These are phyloP conservation scores for Neospora caninum DNA, from an alignment of 169 alveolate genomes.

Conservation along the genomic window DNA sequence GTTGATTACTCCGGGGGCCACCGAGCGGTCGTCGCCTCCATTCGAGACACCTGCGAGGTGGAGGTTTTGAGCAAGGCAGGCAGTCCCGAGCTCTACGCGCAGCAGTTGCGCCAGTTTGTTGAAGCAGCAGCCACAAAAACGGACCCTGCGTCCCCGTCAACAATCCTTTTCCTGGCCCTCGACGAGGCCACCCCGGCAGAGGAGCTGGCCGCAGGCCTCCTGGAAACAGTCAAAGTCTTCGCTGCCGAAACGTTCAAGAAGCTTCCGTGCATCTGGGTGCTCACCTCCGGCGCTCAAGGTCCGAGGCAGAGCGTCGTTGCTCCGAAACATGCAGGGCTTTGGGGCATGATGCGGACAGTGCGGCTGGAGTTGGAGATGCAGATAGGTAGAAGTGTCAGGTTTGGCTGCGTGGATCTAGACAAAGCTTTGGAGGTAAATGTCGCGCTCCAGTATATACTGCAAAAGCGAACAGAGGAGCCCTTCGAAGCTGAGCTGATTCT, in stretches of 20 bases:
- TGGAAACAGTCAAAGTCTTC: constrained; percentile 27
- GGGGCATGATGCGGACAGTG: constrained; percentile 71
- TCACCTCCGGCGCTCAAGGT: constrained; percentile 49
- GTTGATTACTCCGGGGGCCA: neutral
- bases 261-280: constrained; percentile 14
- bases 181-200: neutral
- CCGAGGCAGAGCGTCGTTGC: neutral
- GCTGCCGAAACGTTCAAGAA: neutral
- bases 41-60: neutral
- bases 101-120: constrained; percentile 5
- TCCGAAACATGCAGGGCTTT: constrained; percentile 69
- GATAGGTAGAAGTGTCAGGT: neutral
- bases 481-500: constrained; percentile 43
- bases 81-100: neutral
- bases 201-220: constrained; percentile 20
- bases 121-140: neutral
- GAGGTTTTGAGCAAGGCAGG: constrained; percentile 9
- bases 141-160: neutral
- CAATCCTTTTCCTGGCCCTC: constrained; percentile 13
- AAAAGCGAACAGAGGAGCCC: constrained; percentile 37
- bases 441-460: constrained; percentile 1
- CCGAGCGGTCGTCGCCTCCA: neutral
- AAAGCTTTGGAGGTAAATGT: neutral
- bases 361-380: constrained; percentile 59
- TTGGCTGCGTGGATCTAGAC: constrained; percentile 54